A percentile compares a stretch with the other conserved stretches of the same genome.
These are phyloP conservation scores for Cryptococcus sp. DNA, from an alignment of 1,284 basidiomycete genomes.

Conservation along the genomic window DNA sequence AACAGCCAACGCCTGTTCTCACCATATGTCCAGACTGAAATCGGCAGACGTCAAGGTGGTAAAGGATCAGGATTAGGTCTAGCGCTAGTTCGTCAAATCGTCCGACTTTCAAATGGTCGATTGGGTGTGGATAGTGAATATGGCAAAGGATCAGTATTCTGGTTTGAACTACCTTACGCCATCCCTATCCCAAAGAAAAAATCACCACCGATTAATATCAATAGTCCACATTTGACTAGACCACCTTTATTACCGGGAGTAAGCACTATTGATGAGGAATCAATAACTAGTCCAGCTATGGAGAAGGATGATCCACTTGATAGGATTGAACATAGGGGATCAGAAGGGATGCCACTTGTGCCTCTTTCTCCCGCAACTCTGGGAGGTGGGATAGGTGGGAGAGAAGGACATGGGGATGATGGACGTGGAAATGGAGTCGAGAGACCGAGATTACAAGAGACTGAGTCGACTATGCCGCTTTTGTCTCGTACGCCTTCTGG, in stretches of 20 bases:
- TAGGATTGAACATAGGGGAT: neutral
- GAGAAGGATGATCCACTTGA: neutral
- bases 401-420: neutral
- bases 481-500: conserved; percentile 4
- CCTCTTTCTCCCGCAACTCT: no score
- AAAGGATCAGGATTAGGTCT: conserved; percentile 86
- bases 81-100: conserved; percentile 82
- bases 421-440: neutral
- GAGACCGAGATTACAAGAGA: conserved; percentile 19
- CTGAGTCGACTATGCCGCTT: conserved; percentile 26
- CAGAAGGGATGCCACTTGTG: no score
- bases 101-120: conserved; percentile 73
- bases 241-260: neutral
- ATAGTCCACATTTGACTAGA: neutral
- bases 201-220: neutral
- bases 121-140: conserved; percentile 56
- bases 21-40: conserved; percentile 50
- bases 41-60: conserved; percentile 72
- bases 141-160: conserved; percentile 47
- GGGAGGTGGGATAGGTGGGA: no score
- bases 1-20: conserved; percentile 41
- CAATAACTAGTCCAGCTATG: neutral
- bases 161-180: conserved; percentile 58
- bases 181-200: conserved; percentile 15
- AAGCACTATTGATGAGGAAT: neutral